Evolutionary conservation across 805 yeast genomes (phyloP), one percentile per base, ranked within the genome.

Genomic region (Candida chilensis): DNA sequence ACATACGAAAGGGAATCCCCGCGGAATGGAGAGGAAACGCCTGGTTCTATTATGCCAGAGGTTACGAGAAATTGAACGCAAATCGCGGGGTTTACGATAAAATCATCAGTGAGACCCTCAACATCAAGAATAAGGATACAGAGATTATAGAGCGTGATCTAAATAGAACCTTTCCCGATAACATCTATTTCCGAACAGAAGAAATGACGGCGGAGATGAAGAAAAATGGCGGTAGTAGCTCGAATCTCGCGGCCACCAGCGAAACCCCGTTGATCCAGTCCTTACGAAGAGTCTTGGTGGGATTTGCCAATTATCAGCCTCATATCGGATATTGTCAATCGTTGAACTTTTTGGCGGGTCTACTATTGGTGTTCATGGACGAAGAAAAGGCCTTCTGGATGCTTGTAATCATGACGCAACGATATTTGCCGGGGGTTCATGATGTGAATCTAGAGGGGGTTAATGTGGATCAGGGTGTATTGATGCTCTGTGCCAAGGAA

Each of bases 21-120:
- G 88, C 95, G 0, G 96, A 86, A 48, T 90, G 96, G 96, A 64
- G 98, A 40, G 98, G 98, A 1, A 72, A 74, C 40, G 96, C 96
- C 1, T 90, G 98, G 98, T 90, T 92, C 67, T 79, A 76, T 60
- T 90, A 84, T 52, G 94, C 95, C 6, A 77, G 78, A 16, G 98
- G 97, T 3, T 68, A 76, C 32, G 92, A 83, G 31, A 68, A 67
- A 40, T 54, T 86, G 33, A 74, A 70, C 40, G 73, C 74, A 24
- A 75, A 88, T 47, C 60, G 59, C 11, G 95, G 94, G 1, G 67
- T 83, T 2, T 92, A 88, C 50, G 83, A 76, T 27, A 60, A 64
- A 36, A 63, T 90, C 18, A 76, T 85, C 22, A 58, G 55, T 10
- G 75, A 77, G 39, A 75, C 90, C 0, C 41, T 49, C 19, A 60